Conservation (phyloP, 2,329 filamentous ascomycete species). For the Calonectria pteridis region DNA sequence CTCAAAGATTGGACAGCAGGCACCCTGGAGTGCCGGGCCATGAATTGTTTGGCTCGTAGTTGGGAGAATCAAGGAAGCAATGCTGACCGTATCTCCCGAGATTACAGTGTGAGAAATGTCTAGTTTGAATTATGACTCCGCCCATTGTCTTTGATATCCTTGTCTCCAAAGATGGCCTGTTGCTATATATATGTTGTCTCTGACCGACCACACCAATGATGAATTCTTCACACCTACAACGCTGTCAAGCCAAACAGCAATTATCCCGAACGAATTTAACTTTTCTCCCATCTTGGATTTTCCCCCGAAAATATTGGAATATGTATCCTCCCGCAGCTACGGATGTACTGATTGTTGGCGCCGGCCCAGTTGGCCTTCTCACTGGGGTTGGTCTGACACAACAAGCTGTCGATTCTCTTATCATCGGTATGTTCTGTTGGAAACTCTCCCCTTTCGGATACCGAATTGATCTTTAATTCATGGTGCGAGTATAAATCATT, state of each 20-base stretch:
- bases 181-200: background rate
- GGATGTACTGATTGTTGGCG: background rate
- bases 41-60: background rate
- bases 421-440: background rate
- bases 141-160: background rate
- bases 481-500: background rate
- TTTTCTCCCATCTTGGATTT: no score
- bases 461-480: background rate
- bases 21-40: background rate
- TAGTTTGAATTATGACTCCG: background rate
- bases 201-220: no score
- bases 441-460: background rate
- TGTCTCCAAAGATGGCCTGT: background rate
- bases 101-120: background rate
- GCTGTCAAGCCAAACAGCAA: no score
- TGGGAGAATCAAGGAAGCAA: background rate
- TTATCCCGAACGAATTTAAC: background rate
- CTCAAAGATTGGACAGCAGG: background rate
- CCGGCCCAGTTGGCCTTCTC: background rate
- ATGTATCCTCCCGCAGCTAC: background rate
- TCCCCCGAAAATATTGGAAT: background rate
- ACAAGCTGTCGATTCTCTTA: background rate
- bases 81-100: background rate
- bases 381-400: background rate
- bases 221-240: no score